Conservation (phyloP, 805 yeast species). For the Ogataea salicorniae region DNA sequence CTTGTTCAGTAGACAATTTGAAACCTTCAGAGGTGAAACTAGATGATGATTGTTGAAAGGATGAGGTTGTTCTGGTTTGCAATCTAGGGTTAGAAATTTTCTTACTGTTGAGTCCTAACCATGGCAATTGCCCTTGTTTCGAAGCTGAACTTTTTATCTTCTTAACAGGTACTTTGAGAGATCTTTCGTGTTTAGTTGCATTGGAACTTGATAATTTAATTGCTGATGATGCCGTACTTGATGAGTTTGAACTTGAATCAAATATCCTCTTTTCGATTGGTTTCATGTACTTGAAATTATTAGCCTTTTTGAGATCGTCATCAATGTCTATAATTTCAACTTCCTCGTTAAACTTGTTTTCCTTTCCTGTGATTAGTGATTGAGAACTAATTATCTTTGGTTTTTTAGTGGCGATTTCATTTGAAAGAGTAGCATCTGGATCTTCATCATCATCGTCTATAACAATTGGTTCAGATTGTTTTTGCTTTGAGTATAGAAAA, state of each 20-base stretch:
- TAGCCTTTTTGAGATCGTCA: neutral
- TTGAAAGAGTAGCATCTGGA: neutral
- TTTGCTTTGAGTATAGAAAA: neutral
- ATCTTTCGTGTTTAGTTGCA: neutral
- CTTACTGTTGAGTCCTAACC: slow-evolving; percentile 8
- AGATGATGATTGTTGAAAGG: neutral
- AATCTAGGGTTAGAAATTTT: slow-evolving; percentile 18
- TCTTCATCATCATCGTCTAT: slow-evolving; percentile 2
- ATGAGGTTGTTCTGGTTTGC: slow-evolving; percentile 3
- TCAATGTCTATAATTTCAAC: neutral
- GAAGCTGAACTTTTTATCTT: slow-evolving; percentile 7
- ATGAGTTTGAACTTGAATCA: neutral
- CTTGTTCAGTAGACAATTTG: slow-evolving; percentile 35
- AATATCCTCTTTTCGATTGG: slow-evolving; percentile 15
- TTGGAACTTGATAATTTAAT: neutral
- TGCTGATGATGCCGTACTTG: neutral
- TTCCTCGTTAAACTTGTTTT: neutral
- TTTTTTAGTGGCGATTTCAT: neutral
- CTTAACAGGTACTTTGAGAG: slow-evolving; percentile 3
- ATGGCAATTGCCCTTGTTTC: slow-evolving; percentile 16
- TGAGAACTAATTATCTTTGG: neutral
- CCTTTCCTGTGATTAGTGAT: neutral
- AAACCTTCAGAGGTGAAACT: neutral
- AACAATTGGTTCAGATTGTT: neutral
- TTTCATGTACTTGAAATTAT: slow-evolving; percentile 20